A percentile compares a stretch with the other conserved stretches of the same genome.
Evolutionary conservation across 768 basidiomycete genomes (phyloP).

Genomic region (Mycena vulgaris): DNA sequence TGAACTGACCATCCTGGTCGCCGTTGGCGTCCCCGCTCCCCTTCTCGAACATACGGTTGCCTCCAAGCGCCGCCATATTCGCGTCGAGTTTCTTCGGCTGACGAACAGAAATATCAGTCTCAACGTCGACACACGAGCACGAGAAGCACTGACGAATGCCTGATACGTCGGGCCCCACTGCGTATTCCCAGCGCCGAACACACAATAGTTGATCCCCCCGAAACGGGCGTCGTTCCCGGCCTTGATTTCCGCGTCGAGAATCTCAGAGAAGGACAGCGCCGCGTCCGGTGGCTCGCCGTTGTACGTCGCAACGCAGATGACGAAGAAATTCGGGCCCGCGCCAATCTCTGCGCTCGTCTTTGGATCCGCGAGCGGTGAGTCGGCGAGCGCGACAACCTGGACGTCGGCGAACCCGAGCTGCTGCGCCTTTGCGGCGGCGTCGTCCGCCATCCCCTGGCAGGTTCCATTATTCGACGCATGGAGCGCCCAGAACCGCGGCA

Average conservation of each 20-base stretch:
- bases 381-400: slow-evolving; percentile 22
- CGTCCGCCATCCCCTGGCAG: slow-evolving; percentile 33
- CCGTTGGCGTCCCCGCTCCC: slow-evolving; percentile 34
- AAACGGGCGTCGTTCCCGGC: slow-evolving; percentile 20
- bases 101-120: no score
- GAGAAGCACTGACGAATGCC: slow-evolving; percentile 20
- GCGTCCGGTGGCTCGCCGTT: slow-evolving; percentile 36
- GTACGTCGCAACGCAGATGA: slow-evolving; percentile 35
- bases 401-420: slow-evolving; percentile 34
- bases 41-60: slow-evolving; percentile 36
- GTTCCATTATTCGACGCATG: slow-evolving; percentile 34
- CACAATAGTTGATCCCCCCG: slow-evolving; percentile 30
- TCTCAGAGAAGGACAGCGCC: slow-evolving; percentile 28
- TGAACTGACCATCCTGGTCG: slow-evolving; percentile 34
- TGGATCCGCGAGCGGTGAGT: slow-evolving; percentile 29
- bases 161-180: slow-evolving; percentile 35
- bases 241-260: slow-evolving; percentile 31
- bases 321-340: slow-evolving; percentile 31
- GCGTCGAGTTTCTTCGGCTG: slow-evolving; percentile 38
- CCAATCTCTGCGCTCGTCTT: slow-evolving; percentile 4
- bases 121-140: no score
- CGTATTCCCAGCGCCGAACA: slow-evolving; percentile 36
- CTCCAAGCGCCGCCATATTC: slow-evolving; percentile 29
- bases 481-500: slow-evolving; percentile 32
- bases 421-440: slow-evolving; percentile 22